phyloP scores from a whole-genome alignment of 768 basidiomycete genomes.

The Trametes cingulata region DNA sequence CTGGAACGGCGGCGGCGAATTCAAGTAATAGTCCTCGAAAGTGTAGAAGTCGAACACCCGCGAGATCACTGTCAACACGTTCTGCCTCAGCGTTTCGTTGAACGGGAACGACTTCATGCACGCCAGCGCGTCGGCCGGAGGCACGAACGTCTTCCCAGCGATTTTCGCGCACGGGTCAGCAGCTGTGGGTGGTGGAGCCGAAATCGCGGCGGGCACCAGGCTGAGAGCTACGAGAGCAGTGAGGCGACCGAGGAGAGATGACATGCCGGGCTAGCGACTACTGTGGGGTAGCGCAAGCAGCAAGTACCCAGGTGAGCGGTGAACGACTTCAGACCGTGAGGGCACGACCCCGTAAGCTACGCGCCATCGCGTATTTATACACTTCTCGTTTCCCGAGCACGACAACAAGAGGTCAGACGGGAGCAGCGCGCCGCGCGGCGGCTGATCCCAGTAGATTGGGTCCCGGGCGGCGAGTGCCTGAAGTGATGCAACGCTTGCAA shows the following conservation, averaged over 20 bases:
- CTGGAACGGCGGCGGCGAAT: conserved; percentile 40
- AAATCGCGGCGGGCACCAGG: background rate
- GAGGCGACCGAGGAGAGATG: conserved; percentile 1
- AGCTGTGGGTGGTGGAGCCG: conserved; percentile 6
- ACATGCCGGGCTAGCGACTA: background rate
- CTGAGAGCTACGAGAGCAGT: conserved; percentile 4
- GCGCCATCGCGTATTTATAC: background rate
- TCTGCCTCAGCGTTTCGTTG: conserved; percentile 40
- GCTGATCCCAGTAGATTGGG: background rate
- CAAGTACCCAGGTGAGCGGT: background rate
- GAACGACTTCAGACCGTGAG: background rate
- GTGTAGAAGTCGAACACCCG: conserved; percentile 42
- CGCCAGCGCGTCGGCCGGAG: conserved; percentile 55
- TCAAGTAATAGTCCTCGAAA: conserved; percentile 40
- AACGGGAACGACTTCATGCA: conserved; percentile 54
- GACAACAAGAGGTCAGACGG: background rate
- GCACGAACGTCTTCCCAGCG: conserved; percentile 43
- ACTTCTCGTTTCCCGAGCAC: background rate
- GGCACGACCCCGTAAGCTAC: background rate
- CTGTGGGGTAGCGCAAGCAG: background rate
- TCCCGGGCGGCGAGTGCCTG: background rate
- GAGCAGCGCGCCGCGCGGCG: background rate
- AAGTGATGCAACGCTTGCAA: background rate
- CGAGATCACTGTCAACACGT: conserved; percentile 36
- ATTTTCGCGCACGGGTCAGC: conserved; percentile 38